Evolutionary conservation across 108 stramenopile genomes (phyloP).

Genomic region (Fragilariopsis cylindrus): DNA sequence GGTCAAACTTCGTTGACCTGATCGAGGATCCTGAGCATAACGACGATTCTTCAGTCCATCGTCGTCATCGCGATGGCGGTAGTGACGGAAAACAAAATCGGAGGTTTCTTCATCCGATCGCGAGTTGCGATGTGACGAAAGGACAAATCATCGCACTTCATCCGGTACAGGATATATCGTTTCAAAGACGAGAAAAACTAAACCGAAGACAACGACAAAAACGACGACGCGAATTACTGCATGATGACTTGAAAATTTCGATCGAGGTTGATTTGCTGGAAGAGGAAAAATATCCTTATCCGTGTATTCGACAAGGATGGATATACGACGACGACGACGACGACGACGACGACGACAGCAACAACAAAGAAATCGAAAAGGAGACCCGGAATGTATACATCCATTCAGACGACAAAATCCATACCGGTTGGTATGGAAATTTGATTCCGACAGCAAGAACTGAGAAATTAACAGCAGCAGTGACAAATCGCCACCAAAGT

Average conservation of each 20-base stretch:
- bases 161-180: constrained; percentile 3
- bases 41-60: not conserved
- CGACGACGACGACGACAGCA: not conserved
- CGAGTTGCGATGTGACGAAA: not conserved
- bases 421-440: constrained; percentile 46
- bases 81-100: too few species aligned
- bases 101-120: not conserved
- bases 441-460: not conserved
- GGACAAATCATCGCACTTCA: constrained; percentile 1
- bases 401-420: constrained; percentile 22
- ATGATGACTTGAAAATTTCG: not conserved
- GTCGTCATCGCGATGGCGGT: not conserved
- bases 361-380: not conserved
- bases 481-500: not conserved
- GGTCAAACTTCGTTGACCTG: constrained; percentile 2
- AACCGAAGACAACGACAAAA: not conserved
- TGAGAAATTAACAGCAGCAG: not conserved
- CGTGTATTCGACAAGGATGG: not conserved
- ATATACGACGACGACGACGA: constrained; percentile 1
- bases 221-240: not conserved
- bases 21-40: not conserved
- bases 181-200: not conserved
- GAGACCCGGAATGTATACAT: constrained; percentile 35
- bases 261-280: not conserved
- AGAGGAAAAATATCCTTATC: not conserved